Conservation (phyloP, 2,329 filamentous ascomycete species). For the Boeremia exigua region DNA sequence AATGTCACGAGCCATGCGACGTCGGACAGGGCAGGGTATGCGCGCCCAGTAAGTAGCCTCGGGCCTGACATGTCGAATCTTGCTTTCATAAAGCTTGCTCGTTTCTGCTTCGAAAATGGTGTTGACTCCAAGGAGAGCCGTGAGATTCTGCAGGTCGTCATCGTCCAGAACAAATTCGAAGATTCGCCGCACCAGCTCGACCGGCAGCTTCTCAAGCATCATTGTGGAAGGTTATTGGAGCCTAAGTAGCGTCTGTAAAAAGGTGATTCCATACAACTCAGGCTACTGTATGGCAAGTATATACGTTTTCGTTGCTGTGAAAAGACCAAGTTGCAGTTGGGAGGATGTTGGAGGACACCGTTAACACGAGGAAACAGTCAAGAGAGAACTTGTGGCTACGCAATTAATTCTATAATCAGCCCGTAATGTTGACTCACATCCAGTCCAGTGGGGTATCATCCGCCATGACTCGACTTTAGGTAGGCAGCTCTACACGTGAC, state of each 20-base stretch:
- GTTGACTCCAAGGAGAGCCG: neutral
- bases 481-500: too few species aligned
- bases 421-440: too few species aligned
- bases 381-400: too few species aligned
- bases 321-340: too few species aligned
- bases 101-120: neutral
- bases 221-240: neutral
- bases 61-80: neutral
- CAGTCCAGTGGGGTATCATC: too few species aligned
- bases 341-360: too few species aligned
- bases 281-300: too few species aligned
- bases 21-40: neutral
- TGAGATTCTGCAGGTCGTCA: neutral
- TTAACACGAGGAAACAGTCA: too few species aligned
- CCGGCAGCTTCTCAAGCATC: conserved; percentile 1
- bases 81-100: neutral
- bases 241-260: neutral
- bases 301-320: too few species aligned
- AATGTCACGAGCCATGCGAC: neutral
- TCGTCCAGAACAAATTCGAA: neutral
- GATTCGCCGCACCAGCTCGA: conserved; percentile 1
- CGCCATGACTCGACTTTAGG: too few species aligned
- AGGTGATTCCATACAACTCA: too few species aligned
- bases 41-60: neutral
- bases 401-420: too few species aligned